Percentiles rank a stretch among this genome's conserved stretches.
Evolutionary conservation across 2,329 filamentous ascomycete genomes (phyloP).

Genomic region (Fusarium succisae): DNA sequence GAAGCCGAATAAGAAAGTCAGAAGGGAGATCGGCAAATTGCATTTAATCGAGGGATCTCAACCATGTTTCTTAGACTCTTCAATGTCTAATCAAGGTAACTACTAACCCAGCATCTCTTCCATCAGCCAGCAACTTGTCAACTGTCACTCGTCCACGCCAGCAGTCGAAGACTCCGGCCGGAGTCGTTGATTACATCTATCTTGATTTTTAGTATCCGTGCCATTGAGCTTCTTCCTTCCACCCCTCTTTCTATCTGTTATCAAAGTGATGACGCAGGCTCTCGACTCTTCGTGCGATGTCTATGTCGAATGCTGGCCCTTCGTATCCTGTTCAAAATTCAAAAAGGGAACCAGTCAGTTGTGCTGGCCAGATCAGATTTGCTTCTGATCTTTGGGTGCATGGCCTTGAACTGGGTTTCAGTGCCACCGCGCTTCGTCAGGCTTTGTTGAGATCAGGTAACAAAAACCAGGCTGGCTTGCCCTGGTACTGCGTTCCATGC

Average conservation of each 20-base stretch:
- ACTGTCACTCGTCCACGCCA: not conserved
- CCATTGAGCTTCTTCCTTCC: not conserved
- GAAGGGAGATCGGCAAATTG: slow-evolving; percentile 1
- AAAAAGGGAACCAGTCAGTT: slow-evolving; percentile 1
- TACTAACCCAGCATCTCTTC: not conserved
- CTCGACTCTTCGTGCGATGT: not conserved
- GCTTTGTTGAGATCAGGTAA: slow-evolving; percentile 11
- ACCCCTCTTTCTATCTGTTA: not conserved
- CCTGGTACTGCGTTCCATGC: slow-evolving; percentile 18
- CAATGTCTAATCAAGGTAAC: slow-evolving; percentile 6
- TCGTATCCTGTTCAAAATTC: not conserved
- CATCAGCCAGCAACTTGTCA: not conserved
- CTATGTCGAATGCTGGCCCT: not conserved
- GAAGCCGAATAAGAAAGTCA: not conserved
- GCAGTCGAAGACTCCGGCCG: not conserved
- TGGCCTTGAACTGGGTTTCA: not conserved
- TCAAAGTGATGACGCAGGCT: not conserved
- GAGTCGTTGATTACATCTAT: not conserved
- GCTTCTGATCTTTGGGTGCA: not conserved
- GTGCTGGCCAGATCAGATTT: not conserved
- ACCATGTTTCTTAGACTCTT: not conserved
- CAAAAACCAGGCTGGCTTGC: not conserved
- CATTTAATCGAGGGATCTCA: not conserved
- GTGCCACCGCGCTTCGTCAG: slow-evolving; percentile 19
- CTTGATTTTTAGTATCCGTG: not conserved